Evolutionary conservation across 176 grass and related monocot genomes (phyloP).

Genomic region (Luzula sylvatica): DNA sequence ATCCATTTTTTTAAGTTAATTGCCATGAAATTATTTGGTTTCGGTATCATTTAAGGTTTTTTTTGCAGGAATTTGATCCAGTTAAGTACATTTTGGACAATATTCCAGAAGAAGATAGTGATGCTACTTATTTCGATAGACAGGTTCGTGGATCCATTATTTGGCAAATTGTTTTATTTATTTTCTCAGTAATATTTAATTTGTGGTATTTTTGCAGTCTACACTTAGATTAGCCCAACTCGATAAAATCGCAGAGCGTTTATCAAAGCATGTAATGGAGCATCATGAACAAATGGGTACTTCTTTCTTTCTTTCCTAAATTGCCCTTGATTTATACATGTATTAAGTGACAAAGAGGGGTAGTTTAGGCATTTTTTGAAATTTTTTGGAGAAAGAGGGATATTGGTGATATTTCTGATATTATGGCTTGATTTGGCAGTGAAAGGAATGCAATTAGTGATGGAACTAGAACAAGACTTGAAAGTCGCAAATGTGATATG

Average conservation of each 20-base stretch:
- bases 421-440: conserved; percentile 51
- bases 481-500: conserved; percentile 96
- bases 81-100: conserved; percentile 74
- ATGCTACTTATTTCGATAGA: conserved; percentile 79
- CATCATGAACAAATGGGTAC: conserved; percentile 98
- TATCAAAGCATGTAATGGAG: conserved; percentile 92
- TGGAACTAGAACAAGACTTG: conserved; percentile 95
- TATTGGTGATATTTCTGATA: background rate
- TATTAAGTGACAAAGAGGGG: no score
- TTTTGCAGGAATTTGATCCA: conserved; percentile 76
- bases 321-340: background rate
- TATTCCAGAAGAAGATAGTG: conserved; percentile 54
- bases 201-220: conserved; percentile 47
- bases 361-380: no score
- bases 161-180: background rate
- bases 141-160: conserved; percentile 40
- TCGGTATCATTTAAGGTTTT: conserved; percentile 7
- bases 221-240: conserved; percentile 84
- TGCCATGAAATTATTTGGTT: conserved; percentile 3
- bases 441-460: conserved; percentile 98
- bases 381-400: no score
- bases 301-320: conserved; percentile 12
- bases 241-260: conserved; percentile 82
- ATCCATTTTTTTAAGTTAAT: background rate
- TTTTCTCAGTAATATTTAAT: conserved; percentile 4